Conservation (phyloP, 257 asterid genomes). For the Linderniella brevidens region DNA sequence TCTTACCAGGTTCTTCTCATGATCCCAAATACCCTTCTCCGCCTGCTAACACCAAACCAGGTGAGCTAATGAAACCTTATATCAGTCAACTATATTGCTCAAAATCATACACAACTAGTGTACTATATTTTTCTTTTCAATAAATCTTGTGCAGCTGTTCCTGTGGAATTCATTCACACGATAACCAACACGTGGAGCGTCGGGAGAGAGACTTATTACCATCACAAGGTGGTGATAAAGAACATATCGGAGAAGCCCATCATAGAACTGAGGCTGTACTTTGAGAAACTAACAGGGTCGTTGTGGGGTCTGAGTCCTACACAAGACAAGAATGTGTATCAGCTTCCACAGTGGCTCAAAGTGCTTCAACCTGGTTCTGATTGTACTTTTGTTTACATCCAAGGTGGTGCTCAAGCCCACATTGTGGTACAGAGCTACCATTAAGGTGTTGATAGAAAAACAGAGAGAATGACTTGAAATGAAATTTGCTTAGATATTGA, state of each 20-base stretch:
- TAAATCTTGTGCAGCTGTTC: slow-evolving; percentile 22
- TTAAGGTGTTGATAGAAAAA: no score
- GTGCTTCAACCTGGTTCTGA: slow-evolving; percentile 42
- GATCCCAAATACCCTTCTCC: neutral
- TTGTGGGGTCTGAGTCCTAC: slow-evolving; percentile 63
- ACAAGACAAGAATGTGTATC: slow-evolving; percentile 29
- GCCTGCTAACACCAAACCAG: neutral
- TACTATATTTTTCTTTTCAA: slow-evolving; percentile 1
- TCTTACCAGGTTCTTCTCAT: no score
- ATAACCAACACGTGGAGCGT: slow-evolving; percentile 52
- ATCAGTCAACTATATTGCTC: neutral
- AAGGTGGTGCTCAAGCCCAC: slow-evolving; percentile 81
- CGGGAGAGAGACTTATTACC: slow-evolving; percentile 31
- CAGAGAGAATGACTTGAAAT: neutral
- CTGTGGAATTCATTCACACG: slow-evolving; percentile 45
- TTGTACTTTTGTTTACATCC: slow-evolving; percentile 44
- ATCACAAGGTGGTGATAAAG: slow-evolving; percentile 59
- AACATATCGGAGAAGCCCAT: slow-evolving; percentile 42
- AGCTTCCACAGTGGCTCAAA: slow-evolving; percentile 44
- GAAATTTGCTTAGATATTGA: no score
- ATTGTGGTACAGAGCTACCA: slow-evolving; percentile 38
- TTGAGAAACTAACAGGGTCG: slow-evolving; percentile 48
- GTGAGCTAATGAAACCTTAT: no score
- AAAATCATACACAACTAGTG: slow-evolving; percentile 22
- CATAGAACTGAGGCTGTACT: slow-evolving; percentile 25